Conservation (phyloP, 1,284 basidiomycete species). For the Hortiboletus rubellus region DNA sequence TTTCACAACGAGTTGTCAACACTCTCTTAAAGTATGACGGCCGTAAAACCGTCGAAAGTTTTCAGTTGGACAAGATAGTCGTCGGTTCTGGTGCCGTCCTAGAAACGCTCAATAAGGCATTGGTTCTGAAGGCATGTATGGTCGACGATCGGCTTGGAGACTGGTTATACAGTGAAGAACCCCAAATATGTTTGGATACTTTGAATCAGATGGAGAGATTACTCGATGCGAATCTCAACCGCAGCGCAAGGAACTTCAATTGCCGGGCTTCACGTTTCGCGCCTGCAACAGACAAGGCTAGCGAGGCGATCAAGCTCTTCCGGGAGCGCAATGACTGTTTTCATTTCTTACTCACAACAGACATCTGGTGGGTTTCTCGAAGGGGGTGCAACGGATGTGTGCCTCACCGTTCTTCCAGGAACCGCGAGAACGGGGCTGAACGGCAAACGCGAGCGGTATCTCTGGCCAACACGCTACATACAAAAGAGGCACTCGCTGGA, state of each 20-base stretch:
- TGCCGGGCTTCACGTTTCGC: background rate
- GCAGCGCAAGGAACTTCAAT: background rate
- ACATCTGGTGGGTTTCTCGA: background rate
- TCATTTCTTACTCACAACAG: constrained; percentile 3
- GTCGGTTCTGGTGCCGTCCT: constrained; percentile 2
- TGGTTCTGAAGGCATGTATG: background rate
- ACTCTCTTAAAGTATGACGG: background rate
- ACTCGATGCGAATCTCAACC: background rate
- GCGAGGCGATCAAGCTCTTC: constrained; percentile 5
- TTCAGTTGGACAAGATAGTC: constrained; percentile 9
- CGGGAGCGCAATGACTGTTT: background rate
- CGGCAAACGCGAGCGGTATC: too few species aligned
- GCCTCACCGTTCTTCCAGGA: background rate
- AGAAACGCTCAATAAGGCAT: constrained; percentile 1
- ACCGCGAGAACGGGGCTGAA: background rate
- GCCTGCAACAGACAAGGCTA: background rate
- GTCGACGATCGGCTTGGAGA: constrained; percentile 7
- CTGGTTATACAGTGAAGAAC: constrained; percentile 7
- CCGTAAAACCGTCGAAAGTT: constrained; percentile 3
- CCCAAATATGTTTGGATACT: background rate
- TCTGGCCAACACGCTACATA: background rate
- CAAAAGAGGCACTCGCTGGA: background rate
- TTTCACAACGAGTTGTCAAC: background rate
- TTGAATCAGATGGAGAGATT: constrained; percentile 4
- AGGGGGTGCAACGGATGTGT: background rate